phyloP scores from a whole-genome alignment of 2,329 filamentous ascomycete species.

The Aspergillus sojae region DNA sequence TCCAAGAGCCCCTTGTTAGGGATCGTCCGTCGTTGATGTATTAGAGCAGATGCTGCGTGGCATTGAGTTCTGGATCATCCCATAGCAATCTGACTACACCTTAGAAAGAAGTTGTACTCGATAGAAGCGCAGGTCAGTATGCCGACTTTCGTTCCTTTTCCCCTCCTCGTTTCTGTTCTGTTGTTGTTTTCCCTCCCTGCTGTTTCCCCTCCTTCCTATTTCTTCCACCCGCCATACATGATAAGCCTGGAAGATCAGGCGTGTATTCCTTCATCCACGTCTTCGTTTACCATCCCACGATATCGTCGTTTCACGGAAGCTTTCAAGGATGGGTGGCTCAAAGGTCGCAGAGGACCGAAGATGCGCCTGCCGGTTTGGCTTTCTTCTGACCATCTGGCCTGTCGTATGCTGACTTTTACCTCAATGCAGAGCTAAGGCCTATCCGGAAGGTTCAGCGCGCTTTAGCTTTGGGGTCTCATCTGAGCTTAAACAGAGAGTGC shows the following conservation, averaged over 20 bases:
- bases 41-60: not conserved
- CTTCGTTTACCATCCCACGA: not conserved
- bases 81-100: not conserved
- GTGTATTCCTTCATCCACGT: not conserved
- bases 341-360: not conserved
- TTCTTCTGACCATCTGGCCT: not conserved
- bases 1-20: no score
- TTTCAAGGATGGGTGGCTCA: constrained; percentile 4
- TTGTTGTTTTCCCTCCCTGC: not conserved
- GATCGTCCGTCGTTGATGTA: not conserved
- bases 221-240: not conserved
- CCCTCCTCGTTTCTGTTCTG: not conserved
- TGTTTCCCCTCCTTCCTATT: constrained; percentile 3
- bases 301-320: not conserved
- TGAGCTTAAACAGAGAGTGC: not conserved
- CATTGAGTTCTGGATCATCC: not conserved
- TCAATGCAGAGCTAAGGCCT: not conserved
- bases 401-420: not conserved
- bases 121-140: not conserved
- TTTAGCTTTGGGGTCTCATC: not conserved
- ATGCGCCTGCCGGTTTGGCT: constrained; percentile 5
- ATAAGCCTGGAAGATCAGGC: not conserved
- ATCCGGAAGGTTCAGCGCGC: not conserved
- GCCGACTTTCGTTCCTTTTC: not conserved
- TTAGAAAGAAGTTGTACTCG: not conserved